Evolutionary conservation across 2,329 filamentous ascomycete genomes (phyloP).

Genomic region (Colletotrichum sp.): DNA sequence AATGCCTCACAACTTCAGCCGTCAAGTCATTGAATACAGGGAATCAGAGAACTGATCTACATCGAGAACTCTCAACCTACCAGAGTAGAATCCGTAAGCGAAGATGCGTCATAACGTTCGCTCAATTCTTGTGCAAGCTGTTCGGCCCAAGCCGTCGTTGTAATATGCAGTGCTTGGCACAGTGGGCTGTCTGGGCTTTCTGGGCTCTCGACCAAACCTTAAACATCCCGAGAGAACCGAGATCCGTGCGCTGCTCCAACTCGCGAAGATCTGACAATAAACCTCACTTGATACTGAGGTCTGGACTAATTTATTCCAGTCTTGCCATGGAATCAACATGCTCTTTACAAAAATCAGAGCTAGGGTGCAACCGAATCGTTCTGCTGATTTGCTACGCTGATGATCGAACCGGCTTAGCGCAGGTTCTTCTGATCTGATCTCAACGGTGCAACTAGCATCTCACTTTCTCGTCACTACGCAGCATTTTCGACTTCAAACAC

Average conservation of each 20-base stretch:
- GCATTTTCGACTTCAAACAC: not conserved
- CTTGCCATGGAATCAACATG: fast-evolving
- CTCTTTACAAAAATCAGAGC: fast-evolving
- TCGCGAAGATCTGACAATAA: not conserved
- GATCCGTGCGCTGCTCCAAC: not conserved
- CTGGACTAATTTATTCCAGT: not conserved
- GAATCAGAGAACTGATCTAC: not conserved
- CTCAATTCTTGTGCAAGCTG: not conserved
- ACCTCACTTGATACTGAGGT: not conserved
- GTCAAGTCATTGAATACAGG: not conserved
- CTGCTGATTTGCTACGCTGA: too few relatives aligned
- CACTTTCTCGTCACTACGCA: not conserved
- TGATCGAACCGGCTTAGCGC: too few relatives aligned
- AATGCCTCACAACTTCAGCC: not conserved
- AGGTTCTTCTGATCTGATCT: not conserved
- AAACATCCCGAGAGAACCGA: not conserved
- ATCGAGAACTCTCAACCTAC: fast-evolving
- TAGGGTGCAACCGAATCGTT: fast-evolving
- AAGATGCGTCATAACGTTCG: not conserved
- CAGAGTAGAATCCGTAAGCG: not conserved
- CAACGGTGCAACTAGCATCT: not conserved
- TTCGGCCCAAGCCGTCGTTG: not conserved
- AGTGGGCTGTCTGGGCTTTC: not conserved
- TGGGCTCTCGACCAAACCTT: not conserved
- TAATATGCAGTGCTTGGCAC: not conserved